These are phyloP conservation scores for Terana coerulea DNA, from an alignment of 768 basidiomycete species.

Conservation along the genomic window DNA sequence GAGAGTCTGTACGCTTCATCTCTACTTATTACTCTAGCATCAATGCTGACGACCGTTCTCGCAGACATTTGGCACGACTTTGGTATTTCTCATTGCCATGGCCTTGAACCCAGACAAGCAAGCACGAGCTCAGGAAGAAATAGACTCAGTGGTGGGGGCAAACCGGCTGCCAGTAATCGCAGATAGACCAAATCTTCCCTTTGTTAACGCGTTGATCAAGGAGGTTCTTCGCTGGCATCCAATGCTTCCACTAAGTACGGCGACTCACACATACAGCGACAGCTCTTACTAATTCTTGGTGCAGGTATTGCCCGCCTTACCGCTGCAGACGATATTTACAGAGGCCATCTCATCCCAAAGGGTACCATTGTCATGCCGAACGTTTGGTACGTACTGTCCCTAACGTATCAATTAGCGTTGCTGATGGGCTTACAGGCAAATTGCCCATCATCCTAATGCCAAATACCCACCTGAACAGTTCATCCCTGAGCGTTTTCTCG, in stretches of 20 bases:
- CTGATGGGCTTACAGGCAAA: not conserved
- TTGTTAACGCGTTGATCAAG: constrained; percentile 26
- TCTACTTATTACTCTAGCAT: not conserved
- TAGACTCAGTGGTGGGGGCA: constrained; percentile 22
- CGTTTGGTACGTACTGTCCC: constrained; percentile 25
- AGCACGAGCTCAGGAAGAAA: constrained; percentile 23
- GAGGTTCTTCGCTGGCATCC: constrained; percentile 30
- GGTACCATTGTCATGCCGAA: constrained; percentile 53
- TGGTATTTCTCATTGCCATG: constrained; percentile 26
- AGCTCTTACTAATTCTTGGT: not conserved
- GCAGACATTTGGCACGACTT: constrained; percentile 20
- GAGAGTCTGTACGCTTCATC: constrained; percentile 1
- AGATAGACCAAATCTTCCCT: constrained; percentile 22
- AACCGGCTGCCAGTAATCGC: constrained; percentile 21
- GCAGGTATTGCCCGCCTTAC: constrained; percentile 54
- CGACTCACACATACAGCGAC: not conserved
- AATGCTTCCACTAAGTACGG: constrained; percentile 4
- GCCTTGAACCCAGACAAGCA: constrained; percentile 24
- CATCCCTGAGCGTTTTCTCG: constrained; percentile 24
- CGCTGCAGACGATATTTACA: constrained; percentile 55
- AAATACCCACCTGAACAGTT: constrained; percentile 23
- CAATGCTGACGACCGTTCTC: not conserved
- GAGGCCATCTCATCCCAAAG: constrained; percentile 53
- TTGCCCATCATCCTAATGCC: constrained; percentile 18
- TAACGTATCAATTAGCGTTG: not conserved